These are phyloP conservation scores for Mortierella alpina DNA, from an alignment of 192 early-diverging fungal genomes.

Conservation along the genomic window DNA sequence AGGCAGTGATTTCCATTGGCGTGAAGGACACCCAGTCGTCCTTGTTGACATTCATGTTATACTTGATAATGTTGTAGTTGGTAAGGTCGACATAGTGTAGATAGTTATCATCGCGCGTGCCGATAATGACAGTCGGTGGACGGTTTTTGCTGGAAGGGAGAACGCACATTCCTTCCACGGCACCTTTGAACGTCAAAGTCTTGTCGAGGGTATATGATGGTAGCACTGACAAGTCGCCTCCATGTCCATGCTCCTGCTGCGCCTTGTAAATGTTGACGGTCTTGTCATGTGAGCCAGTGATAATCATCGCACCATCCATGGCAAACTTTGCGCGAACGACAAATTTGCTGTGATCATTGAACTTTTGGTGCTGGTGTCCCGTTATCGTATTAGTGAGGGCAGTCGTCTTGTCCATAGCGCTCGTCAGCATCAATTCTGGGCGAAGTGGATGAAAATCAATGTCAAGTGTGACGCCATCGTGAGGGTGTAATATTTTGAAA, in stretches of 20 bases:
- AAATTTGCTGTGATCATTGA: slow-evolving; percentile 79
- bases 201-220: slow-evolving; percentile 50
- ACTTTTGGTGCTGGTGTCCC: slow-evolving; percentile 62
- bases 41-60: slow-evolving; percentile 83
- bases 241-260: slow-evolving; percentile 1
- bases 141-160: slow-evolving; percentile 35
- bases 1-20: slow-evolving; percentile 71
- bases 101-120: slow-evolving; percentile 77
- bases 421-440: slow-evolving; percentile 60
- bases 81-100: slow-evolving; percentile 74
- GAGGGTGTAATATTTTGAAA: slow-evolving; percentile 58
- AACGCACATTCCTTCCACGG: slow-evolving; percentile 77
- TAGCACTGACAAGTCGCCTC: not conserved
- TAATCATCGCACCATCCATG: slow-evolving; percentile 64
- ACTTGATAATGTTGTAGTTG: slow-evolving; percentile 36
- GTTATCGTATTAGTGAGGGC: slow-evolving; percentile 58
- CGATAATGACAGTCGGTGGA: slow-evolving; percentile 62
- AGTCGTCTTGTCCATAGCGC: slow-evolving; percentile 63
- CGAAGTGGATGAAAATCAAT: slow-evolving; percentile 72
- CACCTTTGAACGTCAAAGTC: slow-evolving; percentile 63
- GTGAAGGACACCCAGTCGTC: slow-evolving; percentile 89
- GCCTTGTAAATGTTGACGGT: slow-evolving; percentile 71
- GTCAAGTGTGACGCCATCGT: slow-evolving; percentile 69
- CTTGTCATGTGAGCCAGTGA: slow-evolving; percentile 78
- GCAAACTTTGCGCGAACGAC: slow-evolving; percentile 72